These are phyloP conservation scores for Camellia lanceoleosa DNA, from an alignment of 148 eudicot genomes.

Conservation along the genomic window DNA sequence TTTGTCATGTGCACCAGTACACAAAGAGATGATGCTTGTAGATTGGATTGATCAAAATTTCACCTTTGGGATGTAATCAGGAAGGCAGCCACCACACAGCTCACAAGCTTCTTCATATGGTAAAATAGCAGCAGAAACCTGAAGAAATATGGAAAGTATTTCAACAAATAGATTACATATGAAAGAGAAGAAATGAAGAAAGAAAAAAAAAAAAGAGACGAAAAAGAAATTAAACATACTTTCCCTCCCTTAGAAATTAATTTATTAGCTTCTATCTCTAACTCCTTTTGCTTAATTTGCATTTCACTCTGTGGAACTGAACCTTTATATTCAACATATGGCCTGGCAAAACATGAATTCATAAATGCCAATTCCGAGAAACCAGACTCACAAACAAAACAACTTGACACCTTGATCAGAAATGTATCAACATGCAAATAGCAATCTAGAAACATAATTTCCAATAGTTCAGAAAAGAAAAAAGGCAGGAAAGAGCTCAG, in stretches of 20 bases:
- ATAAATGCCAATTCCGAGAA: neutral
- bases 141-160: constrained; percentile 10
- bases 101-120: constrained; percentile 68
- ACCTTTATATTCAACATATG: constrained; percentile 88
- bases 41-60: neutral
- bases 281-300: constrained; percentile 49
- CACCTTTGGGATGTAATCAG: constrained; percentile 82
- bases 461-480: neutral
- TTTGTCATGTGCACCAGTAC: neutral
- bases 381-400: neutral
- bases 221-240: constrained; percentile 27
- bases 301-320: constrained; percentile 53
- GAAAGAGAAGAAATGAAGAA: neutral
- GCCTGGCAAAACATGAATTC: constrained; percentile 38
- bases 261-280: constrained; percentile 59
- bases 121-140: constrained; percentile 55
- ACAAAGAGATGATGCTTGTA: neutral
- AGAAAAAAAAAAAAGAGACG: neutral
- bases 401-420: no score
- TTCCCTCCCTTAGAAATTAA: constrained; percentile 61
- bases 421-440: neutral
- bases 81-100: constrained; percentile 77
- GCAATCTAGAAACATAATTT: neutral
- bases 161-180: neutral
- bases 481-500: no score